Evolutionary conservation across 805 yeast species (phyloP), one percentile per base, ranked within the genome.

Genomic region (Metschnikowia kunwiensis): DNA sequence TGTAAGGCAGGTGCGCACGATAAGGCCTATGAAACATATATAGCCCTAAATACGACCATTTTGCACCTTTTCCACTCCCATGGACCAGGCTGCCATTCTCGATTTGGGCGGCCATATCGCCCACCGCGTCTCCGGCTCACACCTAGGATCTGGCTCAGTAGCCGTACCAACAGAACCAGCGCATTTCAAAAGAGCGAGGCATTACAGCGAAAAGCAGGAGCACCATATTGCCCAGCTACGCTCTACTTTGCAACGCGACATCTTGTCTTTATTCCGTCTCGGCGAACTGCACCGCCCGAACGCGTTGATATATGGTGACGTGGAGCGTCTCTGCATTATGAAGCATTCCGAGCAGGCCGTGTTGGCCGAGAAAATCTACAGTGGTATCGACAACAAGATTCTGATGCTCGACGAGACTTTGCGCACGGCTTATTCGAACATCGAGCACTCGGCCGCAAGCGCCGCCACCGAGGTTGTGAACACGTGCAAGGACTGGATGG

Each of bases 301-400:
- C 20, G 42, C 48, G 4, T 21, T 29, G 3, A 22, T 46, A 7
- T 57, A 60, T 36, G 43, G 46, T 10, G 46, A 51, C 5, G 63
- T 61, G 10, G 69, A 67, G 43, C 38, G 50, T 14, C 40, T 65
- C 7, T 64, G 70, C 39, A 44, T 53, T 17, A 54, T 43, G 38
- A 60, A 56, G 33, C 58, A 60, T 27, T 40, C 53, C 3, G 70
- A 65, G 44, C 68, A 63, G 39, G 48, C 62, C 15, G 47, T 50
- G 30, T 38, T 67, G 21, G 46, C 55, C 5, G 50, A 53, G 10
- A 47, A 40, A 5, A 16, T 53, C 11, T 42, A 54, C 6, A 40
- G 35, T 2, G 54, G 49, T 13, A 47, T 63, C 10, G 55, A 51
- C 17, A 19, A 14, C n/a, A n/a, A n/a, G n/a, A n/a, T n/a, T n/a